These are phyloP conservation scores for Ogataea siamensis DNA, from an alignment of 805 yeast genomes.

Conservation along the genomic window DNA sequence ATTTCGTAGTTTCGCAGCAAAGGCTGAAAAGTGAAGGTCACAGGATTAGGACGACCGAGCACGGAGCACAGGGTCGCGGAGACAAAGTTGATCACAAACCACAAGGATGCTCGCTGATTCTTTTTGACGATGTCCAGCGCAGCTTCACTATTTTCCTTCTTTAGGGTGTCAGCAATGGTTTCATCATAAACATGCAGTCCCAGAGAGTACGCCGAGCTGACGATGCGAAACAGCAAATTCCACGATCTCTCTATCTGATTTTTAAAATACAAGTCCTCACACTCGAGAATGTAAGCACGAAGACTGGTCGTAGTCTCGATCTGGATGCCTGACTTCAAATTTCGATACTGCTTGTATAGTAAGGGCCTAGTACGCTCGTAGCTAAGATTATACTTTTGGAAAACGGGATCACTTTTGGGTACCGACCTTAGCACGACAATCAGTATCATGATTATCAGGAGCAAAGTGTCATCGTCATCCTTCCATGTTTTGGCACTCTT, in stretches of 20 bases:
- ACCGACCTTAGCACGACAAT: constrained; percentile 39
- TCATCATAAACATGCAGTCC: constrained; percentile 48
- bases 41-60: constrained; percentile 55
- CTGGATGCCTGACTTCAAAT: constrained; percentile 45
- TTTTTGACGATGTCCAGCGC: constrained; percentile 28
- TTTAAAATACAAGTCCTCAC: constrained; percentile 49
- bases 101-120: constrained; percentile 43
- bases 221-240: constrained; percentile 49
- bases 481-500: constrained; percentile 40
- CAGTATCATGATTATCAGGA: constrained; percentile 44
- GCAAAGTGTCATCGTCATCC: constrained; percentile 44
- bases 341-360: constrained; percentile 41
- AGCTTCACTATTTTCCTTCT: constrained; percentile 32
- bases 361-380: constrained; percentile 26
- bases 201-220: constrained; percentile 48
- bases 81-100: constrained; percentile 49
- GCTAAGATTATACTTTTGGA: constrained; percentile 24
- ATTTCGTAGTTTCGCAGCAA: constrained; percentile 34
- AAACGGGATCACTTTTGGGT: constrained; percentile 27
- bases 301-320: constrained; percentile 48
- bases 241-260: constrained; percentile 51
- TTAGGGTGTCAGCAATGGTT: constrained; percentile 31
- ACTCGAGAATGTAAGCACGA: constrained; percentile 48
- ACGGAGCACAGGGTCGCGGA: constrained; percentile 50
- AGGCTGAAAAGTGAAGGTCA: constrained; percentile 40